Base-by-base conservation (phyloP, 768 basidiomycete genomes). In the Heimioporus sp. region DNA sequence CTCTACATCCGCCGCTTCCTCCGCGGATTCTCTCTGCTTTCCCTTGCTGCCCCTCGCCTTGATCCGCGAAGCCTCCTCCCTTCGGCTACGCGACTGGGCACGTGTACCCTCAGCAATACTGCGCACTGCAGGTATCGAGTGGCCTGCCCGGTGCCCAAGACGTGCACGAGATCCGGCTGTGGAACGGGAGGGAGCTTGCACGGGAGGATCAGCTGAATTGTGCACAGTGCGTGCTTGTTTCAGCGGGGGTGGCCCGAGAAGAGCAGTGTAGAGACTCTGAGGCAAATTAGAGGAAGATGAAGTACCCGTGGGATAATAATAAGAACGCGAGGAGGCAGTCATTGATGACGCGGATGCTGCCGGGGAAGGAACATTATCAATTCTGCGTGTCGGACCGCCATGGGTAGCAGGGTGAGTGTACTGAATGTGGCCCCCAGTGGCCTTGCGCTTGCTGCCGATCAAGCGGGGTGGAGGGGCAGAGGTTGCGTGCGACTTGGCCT, bases 221-320 rank as follows among this genome's bases (percentile, higher is more conserved):
- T 85, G 83, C 51, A 90, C 82, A n/a, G 89, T 91, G 45, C 88
- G 77, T 44, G 86, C 87, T 56, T 83, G 85, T 69, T 88, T 87
- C 24, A 80, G 69, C 12, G 87, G 81, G n/a, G 88, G 86, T 28
- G 83, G 85, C 30, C 87, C 86, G 52, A 92, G 78, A 48, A 92
- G 82, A 55, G 88, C 85, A 13, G 84, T 72, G 62, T 85, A 92
- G 49, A 92, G 75, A 64, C 76, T 90, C 65, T 82, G 83, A 41
- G 73, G 58, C 10, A 72, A 76, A 66, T 72, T 73, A 28, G 69
- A 73, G 62, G 56, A 67, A 65, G 56, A 70, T 46, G 59, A 61
- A 52, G 63, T 56, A 20, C 66, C 65, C 56, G 71, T 68, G 62
- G 76, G 67, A 62, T 77, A 69, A 63, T 76, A 67, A 62, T 75